These are phyloP conservation scores for Cymbopogon flexuosus DNA, from an alignment of 202 grass and related monocot genomes.

Conservation along the genomic window DNA sequence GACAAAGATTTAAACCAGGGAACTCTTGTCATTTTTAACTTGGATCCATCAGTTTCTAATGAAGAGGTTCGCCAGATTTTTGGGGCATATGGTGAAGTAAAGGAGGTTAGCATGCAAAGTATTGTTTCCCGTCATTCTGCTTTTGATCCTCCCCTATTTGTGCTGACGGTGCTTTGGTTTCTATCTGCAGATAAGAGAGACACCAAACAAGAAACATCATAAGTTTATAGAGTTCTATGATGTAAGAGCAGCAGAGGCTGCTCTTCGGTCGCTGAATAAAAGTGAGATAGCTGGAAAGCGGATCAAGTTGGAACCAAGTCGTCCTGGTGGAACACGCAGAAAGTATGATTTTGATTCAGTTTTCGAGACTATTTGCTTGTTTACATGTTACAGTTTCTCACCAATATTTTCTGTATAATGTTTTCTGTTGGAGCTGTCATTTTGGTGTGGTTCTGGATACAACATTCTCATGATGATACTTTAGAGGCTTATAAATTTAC, in stretches of 20 bases:
- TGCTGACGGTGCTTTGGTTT: constrained; percentile 12
- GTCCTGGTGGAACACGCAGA: constrained; percentile 87
- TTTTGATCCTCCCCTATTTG: constrained; percentile 24
- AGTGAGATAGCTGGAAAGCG: constrained; percentile 95
- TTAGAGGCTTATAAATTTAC: background rate
- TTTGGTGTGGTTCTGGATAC: constrained; percentile 5
- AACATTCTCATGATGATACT: background rate
- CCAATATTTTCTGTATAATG: constrained; percentile 8
- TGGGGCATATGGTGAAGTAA: constrained; percentile 93
- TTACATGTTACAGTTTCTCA: background rate
- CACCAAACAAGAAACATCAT: constrained; percentile 94
- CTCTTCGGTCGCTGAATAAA: constrained; percentile 89
- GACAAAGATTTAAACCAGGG: constrained; percentile 99
- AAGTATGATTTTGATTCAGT: constrained; percentile 52
- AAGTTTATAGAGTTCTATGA: constrained; percentile 99
- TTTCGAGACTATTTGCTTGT: background rate
- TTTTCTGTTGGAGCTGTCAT: background rate
- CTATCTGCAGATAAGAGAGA: constrained; percentile 81
- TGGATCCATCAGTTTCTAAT: constrained; percentile 93
- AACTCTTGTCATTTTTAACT: constrained; percentile 97
- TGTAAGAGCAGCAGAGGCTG: constrained; percentile 93
- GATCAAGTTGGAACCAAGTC: constrained; percentile 95
- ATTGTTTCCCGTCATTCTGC: background rate
- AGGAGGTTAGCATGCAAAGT: constrained; percentile 56
- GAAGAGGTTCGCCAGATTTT: constrained; percentile 89